phyloP scores from a whole-genome alignment of 2,329 filamentous ascomycete species.

The Cladosporium phlei region DNA sequence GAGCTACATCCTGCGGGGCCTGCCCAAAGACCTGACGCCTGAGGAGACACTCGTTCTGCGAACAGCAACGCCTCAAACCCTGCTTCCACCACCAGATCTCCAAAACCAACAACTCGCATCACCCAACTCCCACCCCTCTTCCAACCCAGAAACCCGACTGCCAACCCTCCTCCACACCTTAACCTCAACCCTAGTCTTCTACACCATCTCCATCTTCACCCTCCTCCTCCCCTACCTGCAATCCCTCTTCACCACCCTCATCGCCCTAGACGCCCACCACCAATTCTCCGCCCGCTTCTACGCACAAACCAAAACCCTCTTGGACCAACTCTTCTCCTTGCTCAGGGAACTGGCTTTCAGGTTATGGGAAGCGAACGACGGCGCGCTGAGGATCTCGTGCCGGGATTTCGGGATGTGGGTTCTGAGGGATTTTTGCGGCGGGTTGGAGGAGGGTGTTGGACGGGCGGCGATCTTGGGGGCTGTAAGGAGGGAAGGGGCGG shows the following conservation, averaged over 20 bases:
- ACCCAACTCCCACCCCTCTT: neutral
- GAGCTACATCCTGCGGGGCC: conserved; percentile 59
- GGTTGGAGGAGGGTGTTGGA: conserved; percentile 60
- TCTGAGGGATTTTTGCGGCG: conserved; percentile 59
- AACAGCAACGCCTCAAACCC: conserved; percentile 44
- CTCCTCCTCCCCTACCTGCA: conserved; percentile 59
- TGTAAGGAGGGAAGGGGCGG: neutral
- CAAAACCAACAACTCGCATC: conserved; percentile 6
- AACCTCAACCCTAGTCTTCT: conserved; percentile 20
- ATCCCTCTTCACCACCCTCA: conserved; percentile 49
- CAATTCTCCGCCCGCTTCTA: conserved; percentile 58
- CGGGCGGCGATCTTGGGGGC: conserved; percentile 39
- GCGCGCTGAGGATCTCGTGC: conserved; percentile 57
- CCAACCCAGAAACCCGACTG: conserved; percentile 17
- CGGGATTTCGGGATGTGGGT: conserved; percentile 57
- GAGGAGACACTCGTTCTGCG: conserved; percentile 52
- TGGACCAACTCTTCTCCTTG: too few species aligned
- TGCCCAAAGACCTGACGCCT: conserved; percentile 54
- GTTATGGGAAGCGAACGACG: conserved; percentile 59
- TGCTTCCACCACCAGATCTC: conserved; percentile 18
- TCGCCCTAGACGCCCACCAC: conserved; percentile 62
- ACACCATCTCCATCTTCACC: conserved; percentile 53
- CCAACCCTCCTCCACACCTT: conserved; percentile 23
- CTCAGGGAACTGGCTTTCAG: too few species aligned
- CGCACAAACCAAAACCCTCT: conserved; percentile 41